Base-by-base conservation (phyloP, 202 grass and related monocot genomes). In the Brachypodium distachyon region DNA sequence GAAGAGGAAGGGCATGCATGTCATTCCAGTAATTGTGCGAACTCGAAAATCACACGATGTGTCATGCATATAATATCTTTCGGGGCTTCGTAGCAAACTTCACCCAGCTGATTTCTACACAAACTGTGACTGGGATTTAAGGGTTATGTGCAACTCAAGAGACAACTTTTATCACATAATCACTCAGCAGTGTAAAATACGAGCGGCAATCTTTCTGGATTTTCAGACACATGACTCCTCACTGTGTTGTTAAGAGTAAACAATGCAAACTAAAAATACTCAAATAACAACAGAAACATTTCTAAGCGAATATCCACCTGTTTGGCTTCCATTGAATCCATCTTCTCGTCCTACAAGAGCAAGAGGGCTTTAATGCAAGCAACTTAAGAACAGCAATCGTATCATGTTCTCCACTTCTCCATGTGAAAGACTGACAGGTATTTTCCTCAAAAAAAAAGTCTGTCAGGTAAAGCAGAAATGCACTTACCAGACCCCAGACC, bases 311-410 rank as follows among this genome's bases (percentile, higher is more conserved):
- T 12, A 5, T 61, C 27, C 64, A 97, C 94, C 91, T 97, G 95
- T 70, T 94, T 97, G 46, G 81, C 91, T 87, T 93, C 95, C 89
- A 97, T 94, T 42, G 95, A 84, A 80, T 86, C 92, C 87, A 97
- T 92, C 75, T 93, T 97, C n/a, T 76, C 91, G 86, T 97, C 91
- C 94, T 97, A 66, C 47, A 78, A 26, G 44, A 72, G 62, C 29
- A 61, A 52, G 57, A 73, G n/a, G 31, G 21, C 72, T 27, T 83
- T 74, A 43, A 73, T 29, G 51, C 48, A 86, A 81, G 29, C 16
- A 89, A 70, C 41, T 67, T 39, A 16, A 65, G 71, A 69, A 62
- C 34, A 26, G 53, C 29, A 75, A 66, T 54, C 61, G 52, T 53
- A 84, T 26, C 27, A 14, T n/a, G n/a, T n/a, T n/a, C n/a, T n/a